These are phyloP conservation scores for Melastoma malabathricum DNA, from an alignment of 345 rosid genomes.

Conservation along the genomic window DNA sequence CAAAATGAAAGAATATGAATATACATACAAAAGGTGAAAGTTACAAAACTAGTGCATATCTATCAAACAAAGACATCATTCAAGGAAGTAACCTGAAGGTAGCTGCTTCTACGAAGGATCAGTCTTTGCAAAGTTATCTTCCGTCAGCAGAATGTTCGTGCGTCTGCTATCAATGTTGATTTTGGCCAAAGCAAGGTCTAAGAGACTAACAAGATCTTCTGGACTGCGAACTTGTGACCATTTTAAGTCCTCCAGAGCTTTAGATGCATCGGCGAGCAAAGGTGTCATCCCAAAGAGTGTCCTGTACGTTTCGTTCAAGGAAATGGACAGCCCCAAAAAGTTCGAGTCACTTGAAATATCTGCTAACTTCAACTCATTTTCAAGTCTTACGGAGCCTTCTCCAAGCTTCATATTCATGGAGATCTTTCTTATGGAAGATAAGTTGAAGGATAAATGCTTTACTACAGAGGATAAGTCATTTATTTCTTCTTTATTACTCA, in stretches of 20 bases:
- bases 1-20: too few relatives aligned
- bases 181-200: conserved; percentile 20
- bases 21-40: too few relatives aligned
- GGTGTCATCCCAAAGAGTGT: conserved; percentile 26
- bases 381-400: conserved; percentile 21
- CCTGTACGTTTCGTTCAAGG: conserved; percentile 32
- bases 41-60: too few relatives aligned
- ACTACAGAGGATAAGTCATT: conserved; percentile 20
- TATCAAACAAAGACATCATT: too few relatives aligned
- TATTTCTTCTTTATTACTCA: conserved; percentile 12
- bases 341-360: conserved; percentile 30
- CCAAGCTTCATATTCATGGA: conserved; percentile 38
- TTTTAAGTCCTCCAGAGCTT: conserved; percentile 11
- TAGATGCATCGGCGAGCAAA: conserved; percentile 11
- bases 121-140: background rate
- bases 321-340: conserved; percentile 34
- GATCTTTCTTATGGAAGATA: conserved; percentile 27
- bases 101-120: too few relatives aligned
- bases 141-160: background rate
- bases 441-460: conserved; percentile 34
- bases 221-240: conserved; percentile 26
- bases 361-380: conserved; percentile 24
- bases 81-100: too few relatives aligned
- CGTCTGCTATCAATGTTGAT: conserved; percentile 7
- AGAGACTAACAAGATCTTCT: conserved; percentile 41